Evolutionary conservation across 768 basidiomycete species (phyloP).

Genomic region (Hydnomerulius pinastri): DNA sequence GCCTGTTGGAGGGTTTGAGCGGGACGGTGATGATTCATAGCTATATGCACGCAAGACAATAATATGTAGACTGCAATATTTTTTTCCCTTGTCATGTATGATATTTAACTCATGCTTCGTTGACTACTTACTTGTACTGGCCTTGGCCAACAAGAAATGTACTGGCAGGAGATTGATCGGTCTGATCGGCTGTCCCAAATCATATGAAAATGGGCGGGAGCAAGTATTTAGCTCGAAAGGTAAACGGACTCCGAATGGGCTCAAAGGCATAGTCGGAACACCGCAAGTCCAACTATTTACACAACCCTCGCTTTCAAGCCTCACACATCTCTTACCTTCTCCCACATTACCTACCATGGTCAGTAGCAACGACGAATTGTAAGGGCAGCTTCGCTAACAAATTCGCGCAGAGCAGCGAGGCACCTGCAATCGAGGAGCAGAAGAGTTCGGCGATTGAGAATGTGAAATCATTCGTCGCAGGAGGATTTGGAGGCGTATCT

Average conservation of each 20-base stretch:
- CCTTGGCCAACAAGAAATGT: background rate
- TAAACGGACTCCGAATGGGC: too few relatives aligned
- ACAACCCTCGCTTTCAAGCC: background rate
- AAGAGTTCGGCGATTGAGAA: conserved; percentile 38
- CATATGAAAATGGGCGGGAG: conserved; percentile 25
- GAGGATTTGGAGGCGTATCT: conserved; percentile 87
- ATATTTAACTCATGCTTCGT: conserved; percentile 2
- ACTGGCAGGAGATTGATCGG: conserved; percentile 16
- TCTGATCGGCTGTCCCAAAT: conserved; percentile 16
- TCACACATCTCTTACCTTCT: conserved; percentile 4
- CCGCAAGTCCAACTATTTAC: conserved; percentile 2
- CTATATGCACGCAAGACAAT: background rate
- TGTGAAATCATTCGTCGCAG: conserved; percentile 87
- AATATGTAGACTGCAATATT: conserved; percentile 22
- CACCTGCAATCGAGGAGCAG: conserved; percentile 18
- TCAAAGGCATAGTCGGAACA: too few relatives aligned
- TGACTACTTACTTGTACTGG: too few relatives aligned
- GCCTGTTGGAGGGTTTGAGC: conserved; percentile 79
- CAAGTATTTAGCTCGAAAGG: background rate
- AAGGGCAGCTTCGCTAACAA: conserved; percentile 8
- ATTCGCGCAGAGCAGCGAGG: conserved; percentile 26
- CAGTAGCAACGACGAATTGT: conserved; percentile 6
- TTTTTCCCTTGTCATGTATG: conserved; percentile 12
- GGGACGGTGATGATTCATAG: conserved; percentile 46
- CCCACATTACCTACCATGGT: conserved; percentile 26